A percentile compares a stretch with the other conserved stretches of the same genome.
phyloP scores from a whole-genome alignment of 768 basidiomycete genomes.

The Gymnopilus dilepis region DNA sequence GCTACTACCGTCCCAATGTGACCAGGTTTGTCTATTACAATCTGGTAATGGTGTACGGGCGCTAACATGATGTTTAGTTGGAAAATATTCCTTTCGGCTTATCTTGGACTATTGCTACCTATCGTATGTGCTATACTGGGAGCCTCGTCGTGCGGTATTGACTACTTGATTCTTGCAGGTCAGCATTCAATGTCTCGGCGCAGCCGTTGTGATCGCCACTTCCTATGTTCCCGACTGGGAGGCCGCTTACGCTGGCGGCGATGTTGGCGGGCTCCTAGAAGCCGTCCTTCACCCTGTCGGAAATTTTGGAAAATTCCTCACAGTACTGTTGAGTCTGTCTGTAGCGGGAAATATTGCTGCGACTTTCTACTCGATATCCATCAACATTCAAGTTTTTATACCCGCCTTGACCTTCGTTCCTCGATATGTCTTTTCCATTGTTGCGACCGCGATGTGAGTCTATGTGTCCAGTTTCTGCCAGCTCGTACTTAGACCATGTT shows the following conservation, averaged over 20 bases:
- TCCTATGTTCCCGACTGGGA: conserved; percentile 66
- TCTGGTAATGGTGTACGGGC: not conserved
- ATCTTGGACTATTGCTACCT: conserved; percentile 70
- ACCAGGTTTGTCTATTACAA: conserved; percentile 47
- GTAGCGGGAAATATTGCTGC: conserved; percentile 84
- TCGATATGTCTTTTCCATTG: conserved; percentile 76
- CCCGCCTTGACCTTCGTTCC: conserved; percentile 66
- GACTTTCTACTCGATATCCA: conserved; percentile 80
- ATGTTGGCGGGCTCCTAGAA: conserved; percentile 73
- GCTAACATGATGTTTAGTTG: conserved; percentile 40
- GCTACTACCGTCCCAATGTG: conserved; percentile 64
- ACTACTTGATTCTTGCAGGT: conserved; percentile 39
- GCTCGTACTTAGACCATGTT: not conserved
- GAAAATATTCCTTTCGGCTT: conserved; percentile 71
- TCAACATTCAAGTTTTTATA: conserved; percentile 73
- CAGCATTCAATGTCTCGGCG: conserved; percentile 55
- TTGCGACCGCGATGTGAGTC: conserved; percentile 73
- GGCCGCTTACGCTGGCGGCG: conserved; percentile 55
- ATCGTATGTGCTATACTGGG: conserved; percentile 37
- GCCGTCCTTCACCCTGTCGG: conserved; percentile 75
- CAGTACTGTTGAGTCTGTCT: conserved; percentile 79
- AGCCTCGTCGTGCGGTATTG: not conserved
- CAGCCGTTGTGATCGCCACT: conserved; percentile 65
- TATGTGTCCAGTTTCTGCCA: conserved; percentile 1
- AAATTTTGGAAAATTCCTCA: conserved; percentile 80